Evolutionary conservation across 1,284 basidiomycete genomes (phyloP).

Genomic region (Irpex sp.): DNA sequence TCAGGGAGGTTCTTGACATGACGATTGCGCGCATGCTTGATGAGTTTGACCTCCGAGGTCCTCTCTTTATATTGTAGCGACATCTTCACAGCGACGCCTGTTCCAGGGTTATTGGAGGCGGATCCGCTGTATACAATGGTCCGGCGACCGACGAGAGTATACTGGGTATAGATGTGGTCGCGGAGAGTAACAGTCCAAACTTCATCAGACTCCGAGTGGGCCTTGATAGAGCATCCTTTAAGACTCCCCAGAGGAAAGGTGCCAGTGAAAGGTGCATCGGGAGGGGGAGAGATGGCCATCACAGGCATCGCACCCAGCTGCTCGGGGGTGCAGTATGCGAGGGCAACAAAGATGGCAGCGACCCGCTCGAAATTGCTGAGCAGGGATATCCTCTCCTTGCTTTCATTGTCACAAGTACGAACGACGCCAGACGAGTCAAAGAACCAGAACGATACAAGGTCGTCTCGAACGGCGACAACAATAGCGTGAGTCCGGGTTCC

Average conservation of each 20-base stretch:
- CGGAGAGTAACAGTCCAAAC: neutral
- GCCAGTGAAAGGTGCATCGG: neutral
- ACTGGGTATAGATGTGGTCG: neutral
- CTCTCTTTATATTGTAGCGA: neutral
- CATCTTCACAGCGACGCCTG: neutral
- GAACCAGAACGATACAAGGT: neutral
- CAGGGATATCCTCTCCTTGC: neutral
- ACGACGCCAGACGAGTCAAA: neutral
- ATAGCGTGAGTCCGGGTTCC: neutral
- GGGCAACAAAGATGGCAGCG: neutral
- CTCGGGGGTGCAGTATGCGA: neutral
- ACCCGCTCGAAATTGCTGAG: neutral
- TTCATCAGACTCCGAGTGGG: neutral
- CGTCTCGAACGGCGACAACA: neutral
- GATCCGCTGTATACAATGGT: neutral
- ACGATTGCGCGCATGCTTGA: neutral
- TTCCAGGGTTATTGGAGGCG: neutral
- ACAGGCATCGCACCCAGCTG: neutral
- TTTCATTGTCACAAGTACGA: neutral
- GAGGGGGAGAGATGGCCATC: neutral
- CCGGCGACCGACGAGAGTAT: neutral
- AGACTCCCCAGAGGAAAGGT: neutral
- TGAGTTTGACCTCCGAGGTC: neutral
- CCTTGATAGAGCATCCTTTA: neutral
- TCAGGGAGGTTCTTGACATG: constrained; percentile 2